These are phyloP conservation scores for Naganishia sp. DNA, from an alignment of 1,284 basidiomycete genomes.

Conservation along the genomic window DNA sequence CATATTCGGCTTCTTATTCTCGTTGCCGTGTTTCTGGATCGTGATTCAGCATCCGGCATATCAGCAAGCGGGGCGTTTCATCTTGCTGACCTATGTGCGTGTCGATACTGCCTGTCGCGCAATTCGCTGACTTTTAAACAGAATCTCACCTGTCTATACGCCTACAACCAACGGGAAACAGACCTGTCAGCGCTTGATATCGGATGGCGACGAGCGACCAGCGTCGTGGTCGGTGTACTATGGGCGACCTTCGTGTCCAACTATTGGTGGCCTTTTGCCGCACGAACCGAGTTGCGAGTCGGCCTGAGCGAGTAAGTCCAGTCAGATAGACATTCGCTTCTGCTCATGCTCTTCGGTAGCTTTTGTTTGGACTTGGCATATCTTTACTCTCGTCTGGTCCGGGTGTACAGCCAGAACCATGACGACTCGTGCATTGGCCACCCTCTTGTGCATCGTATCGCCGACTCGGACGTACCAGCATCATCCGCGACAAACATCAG, in stretches of 20 bases:
- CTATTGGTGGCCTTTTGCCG: constrained; percentile 94
- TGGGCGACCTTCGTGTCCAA: constrained; percentile 86
- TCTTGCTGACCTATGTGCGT: constrained; percentile 65
- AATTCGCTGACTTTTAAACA: not conserved
- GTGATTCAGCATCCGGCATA: constrained; percentile 75
- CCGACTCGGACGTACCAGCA: not conserved
- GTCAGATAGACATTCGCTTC: not conserved
- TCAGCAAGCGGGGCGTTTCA: constrained; percentile 77
- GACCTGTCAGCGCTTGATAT: constrained; percentile 71
- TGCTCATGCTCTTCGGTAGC: constrained; percentile 37
- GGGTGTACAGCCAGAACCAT: constrained; percentile 32
- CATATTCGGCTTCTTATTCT: constrained; percentile 84
- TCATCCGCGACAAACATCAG: not conserved
- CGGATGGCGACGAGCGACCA: constrained; percentile 71
- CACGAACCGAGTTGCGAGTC: constrained; percentile 78
- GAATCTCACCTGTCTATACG: constrained; percentile 45
- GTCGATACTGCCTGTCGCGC: not conserved
- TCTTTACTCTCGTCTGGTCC: constrained; percentile 53
- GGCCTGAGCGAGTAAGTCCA: constrained; percentile 76
- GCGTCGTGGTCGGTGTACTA: constrained; percentile 83
- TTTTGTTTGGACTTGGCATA: constrained; percentile 55
- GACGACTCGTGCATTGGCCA: constrained; percentile 36
- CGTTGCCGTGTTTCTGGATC: constrained; percentile 89
- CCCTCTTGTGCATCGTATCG: constrained; percentile 8
- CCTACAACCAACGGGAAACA: constrained; percentile 76